phyloP scores from a whole-genome alignment of 2,329 filamentous ascomycete genomes.

The Exserohilum rostratum region DNA sequence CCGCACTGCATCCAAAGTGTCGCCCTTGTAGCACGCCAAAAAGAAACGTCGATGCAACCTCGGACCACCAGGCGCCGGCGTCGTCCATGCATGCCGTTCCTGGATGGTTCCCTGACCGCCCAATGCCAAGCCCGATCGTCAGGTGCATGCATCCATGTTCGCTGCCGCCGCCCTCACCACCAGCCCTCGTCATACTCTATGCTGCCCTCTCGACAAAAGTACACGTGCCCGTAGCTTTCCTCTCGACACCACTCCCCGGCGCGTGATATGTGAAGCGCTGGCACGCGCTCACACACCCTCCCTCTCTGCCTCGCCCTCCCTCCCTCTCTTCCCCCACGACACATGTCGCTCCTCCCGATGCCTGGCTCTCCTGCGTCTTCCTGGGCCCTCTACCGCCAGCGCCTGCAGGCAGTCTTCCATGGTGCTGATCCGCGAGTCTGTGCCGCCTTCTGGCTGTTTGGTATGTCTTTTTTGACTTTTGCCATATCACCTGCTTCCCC shows the following conservation, averaged over 20 bases:
- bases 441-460: conserved; percentile 90
- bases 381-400: conserved; percentile 74
- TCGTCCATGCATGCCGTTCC: conserved; percentile 13
- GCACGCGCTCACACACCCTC: too few species aligned
- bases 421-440: conserved; percentile 75
- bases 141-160: conserved; percentile 8
- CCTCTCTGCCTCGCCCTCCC: background rate
- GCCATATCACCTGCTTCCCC: background rate
- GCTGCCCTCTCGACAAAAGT: too few species aligned
- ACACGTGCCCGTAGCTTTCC: background rate
- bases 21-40: background rate
- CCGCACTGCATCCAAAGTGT: too few species aligned
- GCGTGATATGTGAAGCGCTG: conserved; percentile 13
- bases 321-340: conserved; percentile 3
- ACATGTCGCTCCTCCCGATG: conserved; percentile 57
- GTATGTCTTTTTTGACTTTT: conserved; percentile 54
- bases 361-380: conserved; percentile 67
- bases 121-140: conserved; percentile 12
- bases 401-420: conserved; percentile 67
- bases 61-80: conserved; percentile 11
- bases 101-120: conserved; percentile 14
- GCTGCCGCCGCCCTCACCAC: too few species aligned
- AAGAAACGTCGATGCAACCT: conserved; percentile 4
- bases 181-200: conserved; percentile 3
- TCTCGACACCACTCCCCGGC: background rate